Evolutionary conservation across 306 rosid genomes (phyloP).

Genomic region (Sesbania bispinosa): DNA sequence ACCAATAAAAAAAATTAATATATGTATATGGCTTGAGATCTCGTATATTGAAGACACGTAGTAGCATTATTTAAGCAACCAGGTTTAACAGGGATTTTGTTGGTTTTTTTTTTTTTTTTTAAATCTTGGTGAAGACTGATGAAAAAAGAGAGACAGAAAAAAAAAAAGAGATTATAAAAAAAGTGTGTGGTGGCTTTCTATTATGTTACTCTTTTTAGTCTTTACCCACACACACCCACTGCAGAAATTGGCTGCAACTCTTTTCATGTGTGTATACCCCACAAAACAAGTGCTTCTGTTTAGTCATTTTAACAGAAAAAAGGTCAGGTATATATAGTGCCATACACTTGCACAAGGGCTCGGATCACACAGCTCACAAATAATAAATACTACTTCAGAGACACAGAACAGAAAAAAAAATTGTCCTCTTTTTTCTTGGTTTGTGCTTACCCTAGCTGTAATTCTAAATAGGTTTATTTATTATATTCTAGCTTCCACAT

Average conservation of each 20-base stretch:
- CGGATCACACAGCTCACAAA: not conserved
- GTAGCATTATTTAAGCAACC: not conserved
- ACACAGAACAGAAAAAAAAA: not conserved
- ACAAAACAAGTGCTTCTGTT: slow-evolving; percentile 20
- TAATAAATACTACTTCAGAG: not conserved
- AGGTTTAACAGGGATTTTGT: not conserved
- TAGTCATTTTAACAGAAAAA: slow-evolving; percentile 17
- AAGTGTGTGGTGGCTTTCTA: slow-evolving; percentile 23
- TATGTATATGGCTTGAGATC: not conserved
- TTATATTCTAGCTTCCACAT: not conserved
- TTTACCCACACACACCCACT: slow-evolving; percentile 13
- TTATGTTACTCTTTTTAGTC: slow-evolving; percentile 22
- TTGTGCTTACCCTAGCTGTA: not conserved
- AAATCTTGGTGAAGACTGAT: not conserved
- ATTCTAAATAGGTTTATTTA: not conserved
- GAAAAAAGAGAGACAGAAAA: not conserved
- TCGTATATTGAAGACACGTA: not conserved
- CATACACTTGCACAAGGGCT: slow-evolving; percentile 23
- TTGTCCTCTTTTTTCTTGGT: not conserved
- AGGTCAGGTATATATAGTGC: slow-evolving; percentile 4
- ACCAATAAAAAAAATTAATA: too few species aligned
- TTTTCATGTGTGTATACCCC: slow-evolving; percentile 9
- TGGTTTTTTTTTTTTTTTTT: not conserved
- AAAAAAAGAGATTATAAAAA: not conserved
- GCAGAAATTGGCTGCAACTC: slow-evolving; percentile 31